These are phyloP conservation scores for Misopates orontium DNA, from an alignment of 257 asterid species.

Conservation along the genomic window DNA sequence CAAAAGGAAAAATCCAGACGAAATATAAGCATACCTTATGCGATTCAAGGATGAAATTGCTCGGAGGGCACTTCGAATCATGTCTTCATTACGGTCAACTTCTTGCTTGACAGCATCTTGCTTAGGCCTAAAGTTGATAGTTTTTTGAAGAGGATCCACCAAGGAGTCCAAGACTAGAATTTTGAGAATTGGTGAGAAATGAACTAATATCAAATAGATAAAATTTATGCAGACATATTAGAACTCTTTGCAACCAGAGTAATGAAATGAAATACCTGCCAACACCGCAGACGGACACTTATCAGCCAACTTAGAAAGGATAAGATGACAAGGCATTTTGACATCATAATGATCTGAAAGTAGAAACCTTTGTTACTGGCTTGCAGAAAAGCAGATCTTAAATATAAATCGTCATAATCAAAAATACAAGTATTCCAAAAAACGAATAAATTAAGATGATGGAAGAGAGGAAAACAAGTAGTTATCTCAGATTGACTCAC, in stretches of 20 bases:
- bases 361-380: conserved; percentile 15
- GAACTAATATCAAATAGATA: not conserved
- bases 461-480: conserved; percentile 5
- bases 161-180: conserved; percentile 84
- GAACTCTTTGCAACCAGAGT: conserved; percentile 5
- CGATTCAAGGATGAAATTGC: conserved; percentile 90
- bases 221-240: not conserved
- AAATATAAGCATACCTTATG: conserved; percentile 59
- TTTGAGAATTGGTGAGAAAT: conserved; percentile 25
- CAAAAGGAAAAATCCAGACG: not conserved
- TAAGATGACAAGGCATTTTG: conserved; percentile 99
- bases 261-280: conserved; percentile 63
- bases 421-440: not conserved
- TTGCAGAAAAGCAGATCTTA: conserved; percentile 2
- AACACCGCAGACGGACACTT: conserved; percentile 98
- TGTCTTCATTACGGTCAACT: conserved; percentile 97
- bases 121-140: conserved; percentile 83
- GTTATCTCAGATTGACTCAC: conserved; percentile 44
- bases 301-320: conserved; percentile 93
- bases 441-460: conserved; percentile 10
- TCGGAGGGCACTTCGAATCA: conserved; percentile 96
- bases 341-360: conserved; percentile 94
- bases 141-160: conserved; percentile 94
- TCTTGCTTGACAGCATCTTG: conserved; percentile 99
- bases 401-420: conserved; percentile 16